Percentiles rank a stretch among this genome's conserved stretches.
phyloP scores from a whole-genome alignment of 352 stramenopile species.

The Pythium apleroticum region DNA sequence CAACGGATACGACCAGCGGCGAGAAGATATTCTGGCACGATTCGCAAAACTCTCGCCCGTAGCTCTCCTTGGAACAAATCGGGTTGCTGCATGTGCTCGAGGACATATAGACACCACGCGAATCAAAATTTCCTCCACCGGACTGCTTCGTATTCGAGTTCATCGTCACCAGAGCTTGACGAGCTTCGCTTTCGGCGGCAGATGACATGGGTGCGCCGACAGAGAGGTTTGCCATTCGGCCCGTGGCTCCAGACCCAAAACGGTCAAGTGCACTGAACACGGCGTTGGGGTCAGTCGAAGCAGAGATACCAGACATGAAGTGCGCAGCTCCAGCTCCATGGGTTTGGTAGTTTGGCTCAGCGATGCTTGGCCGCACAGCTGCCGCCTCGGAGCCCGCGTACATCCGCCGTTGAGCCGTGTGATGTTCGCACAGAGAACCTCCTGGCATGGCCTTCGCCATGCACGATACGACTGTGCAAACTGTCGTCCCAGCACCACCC shows the following conservation, averaged over 20 bases:
- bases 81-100: constrained; percentile 51
- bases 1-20: constrained; percentile 46
- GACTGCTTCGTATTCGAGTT: constrained; percentile 12
- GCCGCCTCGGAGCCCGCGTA: background rate
- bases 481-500: background rate
- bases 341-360: constrained; percentile 3
- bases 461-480: constrained; percentile 16
- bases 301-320: constrained; percentile 4
- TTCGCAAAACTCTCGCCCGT: constrained; percentile 59
- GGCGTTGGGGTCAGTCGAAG: constrained; percentile 1
- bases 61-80: constrained; percentile 56
- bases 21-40: constrained; percentile 61
- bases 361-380: constrained; percentile 10
- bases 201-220: constrained; percentile 13
- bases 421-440: constrained; percentile 19
- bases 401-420: constrained; percentile 17
- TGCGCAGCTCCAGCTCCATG: background rate
- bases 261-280: constrained; percentile 11
- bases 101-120: constrained; percentile 7
- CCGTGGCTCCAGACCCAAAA: constrained; percentile 20
- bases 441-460: constrained; percentile 1
- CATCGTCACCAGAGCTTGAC: constrained; percentile 24
- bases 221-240: constrained; percentile 25
- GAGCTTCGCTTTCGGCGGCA: constrained; percentile 20
- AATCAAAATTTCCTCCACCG: constrained; percentile 7